Evolutionary conservation across 441 rosid species (phyloP).

Genomic region (Pelargonium cotyledonis): DNA sequence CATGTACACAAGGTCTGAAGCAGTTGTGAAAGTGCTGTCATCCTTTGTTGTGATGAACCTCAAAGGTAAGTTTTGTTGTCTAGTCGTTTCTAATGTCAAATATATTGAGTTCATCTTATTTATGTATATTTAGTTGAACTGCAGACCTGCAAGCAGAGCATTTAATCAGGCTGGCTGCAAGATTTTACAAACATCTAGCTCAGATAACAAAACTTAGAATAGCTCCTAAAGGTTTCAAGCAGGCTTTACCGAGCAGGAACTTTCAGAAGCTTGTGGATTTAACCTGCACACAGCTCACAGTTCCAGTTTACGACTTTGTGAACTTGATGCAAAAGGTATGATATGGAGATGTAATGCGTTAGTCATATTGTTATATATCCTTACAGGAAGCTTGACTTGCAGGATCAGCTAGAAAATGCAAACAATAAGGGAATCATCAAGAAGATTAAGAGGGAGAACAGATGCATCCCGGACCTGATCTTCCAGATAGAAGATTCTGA

Average conservation of each 20-base stretch:
- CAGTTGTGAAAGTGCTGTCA: conserved; percentile 49
- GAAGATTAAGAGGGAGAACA: conserved; percentile 81
- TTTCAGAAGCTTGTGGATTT: conserved; percentile 72
- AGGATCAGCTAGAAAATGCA: conserved; percentile 58
- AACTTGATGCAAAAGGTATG: conserved; percentile 57
- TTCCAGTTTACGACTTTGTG: conserved; percentile 63
- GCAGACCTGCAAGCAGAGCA: conserved; percentile 71
- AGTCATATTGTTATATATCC: background rate
- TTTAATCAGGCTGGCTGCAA: conserved; percentile 47
- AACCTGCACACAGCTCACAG: conserved; percentile 68
- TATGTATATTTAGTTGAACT: conserved; percentile 13
- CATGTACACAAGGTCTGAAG: conserved; percentile 51
- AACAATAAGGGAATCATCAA: conserved; percentile 48
- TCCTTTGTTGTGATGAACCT: conserved; percentile 66
- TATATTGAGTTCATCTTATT: conserved; percentile 14
- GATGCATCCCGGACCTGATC: conserved; percentile 73
- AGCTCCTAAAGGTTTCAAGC: conserved; percentile 73
- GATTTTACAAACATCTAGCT: conserved; percentile 74
- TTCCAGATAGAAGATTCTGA: conserved; percentile 81
- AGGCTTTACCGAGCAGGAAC: conserved; percentile 49
- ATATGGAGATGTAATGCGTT: background rate
- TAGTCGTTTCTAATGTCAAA: background rate
- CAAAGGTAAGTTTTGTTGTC: conserved; percentile 39
- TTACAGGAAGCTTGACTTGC: conserved; percentile 17
- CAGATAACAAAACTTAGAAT: conserved; percentile 62